Evolutionary conservation across 352 stramenopile species (phyloP), one percentile per base, ranked within the genome.

Genomic region (Phytophthora cryptogea): DNA sequence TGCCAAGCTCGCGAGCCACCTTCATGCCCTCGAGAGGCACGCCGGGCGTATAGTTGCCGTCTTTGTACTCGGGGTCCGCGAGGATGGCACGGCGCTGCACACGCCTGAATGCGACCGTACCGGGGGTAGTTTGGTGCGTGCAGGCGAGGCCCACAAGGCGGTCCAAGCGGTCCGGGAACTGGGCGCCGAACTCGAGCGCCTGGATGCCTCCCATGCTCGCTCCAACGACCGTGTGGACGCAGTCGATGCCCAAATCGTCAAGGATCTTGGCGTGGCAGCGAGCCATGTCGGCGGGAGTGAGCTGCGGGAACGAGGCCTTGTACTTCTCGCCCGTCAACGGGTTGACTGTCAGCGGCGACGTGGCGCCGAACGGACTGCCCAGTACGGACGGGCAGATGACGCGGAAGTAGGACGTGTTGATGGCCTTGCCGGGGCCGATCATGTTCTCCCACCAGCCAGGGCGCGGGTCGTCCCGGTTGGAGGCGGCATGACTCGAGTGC

Each of bases 401-500:
- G 36, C 84, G 85, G 51, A 95, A 96, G 68, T 83, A 89, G 17
- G 88, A 93, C 58, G 86, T 96, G 70, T 94, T 92, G 68, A 95
- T 93, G 54, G 80, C 80, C 45, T 90, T 89, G 39, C 86, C 84
- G 6, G 86, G 86, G 17, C 88, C 88, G 27, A 96, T 80, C 77
- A 95, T 91, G 66, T 92, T 89, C 54, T 94, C 71, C 88, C 88
- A 96, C 88, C 88, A 96, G 8, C 86, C 88, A 0, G 86, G 82
- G 11, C 86, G 73, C 7, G 84, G 79, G 53, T 92, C 83, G 37
- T 90, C 83, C 8, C 80, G 78, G 68, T 94, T 93, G 8, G 85
- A 92, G 35, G 84, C 88, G 8, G 80, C 85, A 48, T 95, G 85
- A 48, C 82, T 92, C 42, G 77, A 89, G 59, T 96, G 87, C n/a